Conservation (phyloP, 179 eudicot species). For the Beta corolliflora region DNA sequence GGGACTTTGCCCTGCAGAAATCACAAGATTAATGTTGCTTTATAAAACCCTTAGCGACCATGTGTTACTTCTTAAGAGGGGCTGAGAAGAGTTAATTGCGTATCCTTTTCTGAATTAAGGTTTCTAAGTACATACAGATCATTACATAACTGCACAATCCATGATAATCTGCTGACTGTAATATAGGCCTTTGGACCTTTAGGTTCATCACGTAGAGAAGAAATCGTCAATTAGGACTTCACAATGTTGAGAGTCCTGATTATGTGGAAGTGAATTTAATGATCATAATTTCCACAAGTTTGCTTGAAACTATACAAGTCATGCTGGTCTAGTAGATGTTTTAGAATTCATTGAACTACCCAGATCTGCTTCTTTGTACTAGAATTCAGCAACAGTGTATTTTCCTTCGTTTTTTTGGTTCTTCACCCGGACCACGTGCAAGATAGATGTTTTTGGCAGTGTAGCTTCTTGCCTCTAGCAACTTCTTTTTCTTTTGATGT, state of each 20-base stretch:
- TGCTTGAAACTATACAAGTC: neutral
- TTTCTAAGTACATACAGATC: neutral
- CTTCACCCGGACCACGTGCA: neutral
- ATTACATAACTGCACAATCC: neutral
- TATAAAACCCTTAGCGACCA: neutral
- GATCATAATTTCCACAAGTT: neutral
- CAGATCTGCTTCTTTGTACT: neutral
- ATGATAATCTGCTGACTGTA: neutral
- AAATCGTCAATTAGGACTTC: neutral
- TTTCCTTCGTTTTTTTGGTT: neutral
- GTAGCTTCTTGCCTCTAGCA: neutral
- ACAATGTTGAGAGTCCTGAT: neutral
- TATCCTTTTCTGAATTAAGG: neutral
- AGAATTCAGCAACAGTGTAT: neutral
- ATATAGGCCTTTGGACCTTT: neutral
- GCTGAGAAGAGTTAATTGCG: neutral
- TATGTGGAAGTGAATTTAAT: neutral
- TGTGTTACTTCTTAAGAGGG: neutral
- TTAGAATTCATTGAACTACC: too few species aligned
- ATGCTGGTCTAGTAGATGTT: too few species aligned
- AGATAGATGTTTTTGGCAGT: neutral
- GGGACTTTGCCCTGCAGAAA: neutral
- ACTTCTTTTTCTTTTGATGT: neutral
- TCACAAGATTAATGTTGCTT: neutral
- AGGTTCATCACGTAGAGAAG: neutral